Percentiles rank a stretch among this genome's conserved stretches.
These are phyloP conservation scores for Linderina pennispora DNA, from an alignment of 192 early-diverging fungal genomes.

Conservation along the genomic window DNA sequence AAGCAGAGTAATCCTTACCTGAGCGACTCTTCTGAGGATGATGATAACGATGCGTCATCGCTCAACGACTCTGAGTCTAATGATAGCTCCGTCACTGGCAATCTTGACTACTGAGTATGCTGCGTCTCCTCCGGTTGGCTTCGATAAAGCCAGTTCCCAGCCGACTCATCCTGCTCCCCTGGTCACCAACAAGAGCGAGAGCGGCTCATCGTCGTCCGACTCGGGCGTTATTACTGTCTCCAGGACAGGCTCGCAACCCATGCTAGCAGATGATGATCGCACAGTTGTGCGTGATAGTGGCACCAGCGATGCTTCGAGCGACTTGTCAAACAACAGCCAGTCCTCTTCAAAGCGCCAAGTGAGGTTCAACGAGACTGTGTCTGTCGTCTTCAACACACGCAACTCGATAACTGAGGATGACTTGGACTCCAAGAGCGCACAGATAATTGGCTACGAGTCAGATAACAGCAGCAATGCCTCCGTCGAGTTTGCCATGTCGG, in stretches of 20 bases:
- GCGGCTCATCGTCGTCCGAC: too few relatives aligned
- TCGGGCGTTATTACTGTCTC: neutral
- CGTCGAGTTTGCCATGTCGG: neutral
- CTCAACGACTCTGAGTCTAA: constrained; percentile 14
- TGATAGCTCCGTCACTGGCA: constrained; percentile 9
- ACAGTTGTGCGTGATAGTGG: neutral
- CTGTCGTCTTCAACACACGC: constrained; percentile 34
- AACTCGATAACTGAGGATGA: constrained; percentile 19
- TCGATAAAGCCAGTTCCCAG: too few relatives aligned
- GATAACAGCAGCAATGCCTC: constrained; percentile 43
- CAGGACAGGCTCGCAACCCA: constrained; percentile 10
- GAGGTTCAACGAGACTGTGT: constrained; percentile 42
- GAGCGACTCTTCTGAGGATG: constrained; percentile 30
- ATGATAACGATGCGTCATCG: constrained; percentile 1
- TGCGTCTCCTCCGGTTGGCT: too few relatives aligned
- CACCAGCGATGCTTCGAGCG: constrained; percentile 27
- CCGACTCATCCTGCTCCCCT: too few relatives aligned
- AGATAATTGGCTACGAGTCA: constrained; percentile 24
- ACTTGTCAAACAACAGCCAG: constrained; percentile 32
- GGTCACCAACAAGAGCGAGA: too few relatives aligned
- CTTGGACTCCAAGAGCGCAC: neutral
- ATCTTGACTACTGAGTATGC: too few relatives aligned
- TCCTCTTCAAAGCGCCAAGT: constrained; percentile 42
- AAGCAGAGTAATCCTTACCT: constrained; percentile 31
- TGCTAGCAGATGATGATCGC: neutral